Evolutionary conservation across 148 eudicot genomes (phyloP).

Genomic region (Amaranthus palmeri): DNA sequence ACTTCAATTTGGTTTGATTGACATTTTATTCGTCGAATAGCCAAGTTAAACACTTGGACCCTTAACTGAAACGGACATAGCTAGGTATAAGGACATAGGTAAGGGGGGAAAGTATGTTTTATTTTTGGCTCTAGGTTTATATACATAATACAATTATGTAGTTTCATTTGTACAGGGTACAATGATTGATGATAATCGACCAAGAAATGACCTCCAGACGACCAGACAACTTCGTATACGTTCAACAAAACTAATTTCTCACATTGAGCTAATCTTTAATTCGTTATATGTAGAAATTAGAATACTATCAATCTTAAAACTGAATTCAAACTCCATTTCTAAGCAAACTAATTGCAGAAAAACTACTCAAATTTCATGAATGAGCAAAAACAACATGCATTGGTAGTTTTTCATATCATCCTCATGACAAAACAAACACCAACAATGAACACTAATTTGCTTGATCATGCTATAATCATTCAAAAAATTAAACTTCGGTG

Average conservation of each 20-base stretch:
- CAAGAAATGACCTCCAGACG: too few relatives aligned
- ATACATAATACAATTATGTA: too few relatives aligned
- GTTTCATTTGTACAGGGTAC: too few relatives aligned
- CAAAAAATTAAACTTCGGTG: not conserved
- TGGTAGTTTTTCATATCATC: conserved; percentile 1
- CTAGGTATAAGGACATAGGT: too few relatives aligned
- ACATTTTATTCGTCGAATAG: too few relatives aligned
- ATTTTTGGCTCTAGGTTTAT: too few relatives aligned
- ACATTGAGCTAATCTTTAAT: not conserved
- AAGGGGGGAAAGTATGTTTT: too few relatives aligned
- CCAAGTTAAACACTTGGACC: too few relatives aligned
- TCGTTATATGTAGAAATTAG: not conserved
- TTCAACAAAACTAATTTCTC: not conserved
- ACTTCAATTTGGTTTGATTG: too few relatives aligned
- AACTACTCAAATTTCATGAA: not conserved
- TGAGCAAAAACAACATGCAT: not conserved
- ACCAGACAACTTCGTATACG: too few relatives aligned
- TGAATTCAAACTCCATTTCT: not conserved
- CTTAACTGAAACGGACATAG: too few relatives aligned
- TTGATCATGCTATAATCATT: conserved; percentile 15
- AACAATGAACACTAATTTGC: conserved; percentile 7
- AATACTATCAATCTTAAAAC: not conserved
- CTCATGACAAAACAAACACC: conserved; percentile 11
- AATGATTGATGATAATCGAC: too few relatives aligned
- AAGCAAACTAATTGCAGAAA: not conserved